These are phyloP conservation scores for Xylaria scruposa DNA, from an alignment of 495 filamentous ascomycete genomes.

Conservation along the genomic window DNA sequence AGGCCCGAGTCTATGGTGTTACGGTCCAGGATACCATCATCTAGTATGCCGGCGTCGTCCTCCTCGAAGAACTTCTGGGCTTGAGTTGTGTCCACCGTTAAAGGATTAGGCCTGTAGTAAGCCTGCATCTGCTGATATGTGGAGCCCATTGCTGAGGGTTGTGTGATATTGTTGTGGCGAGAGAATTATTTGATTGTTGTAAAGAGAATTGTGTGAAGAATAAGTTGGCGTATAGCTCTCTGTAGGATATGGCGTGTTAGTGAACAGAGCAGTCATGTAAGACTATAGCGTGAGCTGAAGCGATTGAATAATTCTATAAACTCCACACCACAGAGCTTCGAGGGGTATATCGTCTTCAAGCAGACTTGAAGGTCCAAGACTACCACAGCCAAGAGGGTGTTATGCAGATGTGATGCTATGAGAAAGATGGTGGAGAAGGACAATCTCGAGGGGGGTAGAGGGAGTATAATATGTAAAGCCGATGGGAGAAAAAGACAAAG, in stretches of 20 bases:
- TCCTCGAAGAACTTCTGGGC: conserved; percentile 73
- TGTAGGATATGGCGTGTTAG: conserved; percentile 47
- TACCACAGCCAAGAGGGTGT: conserved; percentile 12
- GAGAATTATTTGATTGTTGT: conserved; percentile 30
- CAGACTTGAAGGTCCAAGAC: conserved; percentile 27
- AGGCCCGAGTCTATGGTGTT: conserved; percentile 67
- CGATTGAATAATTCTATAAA: conserved; percentile 7
- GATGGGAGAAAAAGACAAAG: conserved; percentile 12
- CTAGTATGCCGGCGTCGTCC: conserved; percentile 80
- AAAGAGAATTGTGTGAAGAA: conserved; percentile 36
- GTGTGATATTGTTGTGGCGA: conserved; percentile 37
- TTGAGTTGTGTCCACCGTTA: conserved; percentile 66
- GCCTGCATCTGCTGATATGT: conserved; percentile 59
- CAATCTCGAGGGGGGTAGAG: conserved; percentile 39
- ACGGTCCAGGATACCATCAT: conserved; percentile 83
- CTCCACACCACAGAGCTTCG: background rate
- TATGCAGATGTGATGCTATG: conserved; percentile 34
- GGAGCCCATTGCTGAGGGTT: conserved; percentile 56
- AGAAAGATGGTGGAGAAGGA: conserved; percentile 37
- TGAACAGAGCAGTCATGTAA: conserved; percentile 31
- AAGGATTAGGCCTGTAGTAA: conserved; percentile 67
- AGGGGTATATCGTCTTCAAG: conserved; percentile 16
- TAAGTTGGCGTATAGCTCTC: conserved; percentile 36
- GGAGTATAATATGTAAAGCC: conserved; percentile 27
- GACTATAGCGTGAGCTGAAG: conserved; percentile 21